Evolutionary conservation across 2,329 filamentous ascomycete genomes (phyloP), one percentile per base, ranked within the genome.

Genomic region (Lizonia empirigonia): DNA sequence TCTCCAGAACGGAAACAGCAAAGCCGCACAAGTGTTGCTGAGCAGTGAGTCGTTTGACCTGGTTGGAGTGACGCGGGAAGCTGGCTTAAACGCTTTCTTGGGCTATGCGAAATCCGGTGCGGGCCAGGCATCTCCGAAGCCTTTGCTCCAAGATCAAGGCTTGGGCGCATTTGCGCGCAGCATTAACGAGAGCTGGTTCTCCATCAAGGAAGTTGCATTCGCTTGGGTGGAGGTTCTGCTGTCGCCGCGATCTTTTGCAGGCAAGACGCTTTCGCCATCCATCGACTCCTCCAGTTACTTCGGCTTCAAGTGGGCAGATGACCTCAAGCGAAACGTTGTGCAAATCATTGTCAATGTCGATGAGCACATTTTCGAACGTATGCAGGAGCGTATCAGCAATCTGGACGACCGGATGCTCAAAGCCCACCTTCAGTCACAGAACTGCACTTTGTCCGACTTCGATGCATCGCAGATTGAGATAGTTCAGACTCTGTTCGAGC

Each of bases 401-500:
- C 55, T 75, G 13, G 67, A 71, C 36, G 38, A 48, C 4, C 56
- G 53, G 7, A 59, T 73, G n/a, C 60, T 75, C 6, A 40, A 62
- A 10, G 54, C 54, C 23, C 53, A 41, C 12, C 35, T 58, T 6
- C 44, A 57, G 9, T 62, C 54, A 8, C 46, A 58, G 13, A 29
- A 27, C 1, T 64, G 65, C 26, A 22, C 53, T 13, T 35, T 74
- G 3, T 63, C 67, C 0, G 48, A 60, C 2, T 64, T 67, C 24
- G 68, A 79, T 33, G 54, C 72, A 18, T 67, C 67, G 10, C 62
- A 77, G 22, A 67, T 82, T 32, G 81, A 84, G 40, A 78, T 86
- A 66, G 73, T 81, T 1, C 78, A 89, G 64, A 79, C 80, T 2
- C 72, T 89, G 3, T 87, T 86, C 58, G 86, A 89, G 67, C 71